Percentiles rank a stretch among this genome's conserved stretches.
phyloP scores from a whole-genome alignment of 2,329 filamentous ascomycete genomes.

The Colletotrichum tofieldiae region DNA sequence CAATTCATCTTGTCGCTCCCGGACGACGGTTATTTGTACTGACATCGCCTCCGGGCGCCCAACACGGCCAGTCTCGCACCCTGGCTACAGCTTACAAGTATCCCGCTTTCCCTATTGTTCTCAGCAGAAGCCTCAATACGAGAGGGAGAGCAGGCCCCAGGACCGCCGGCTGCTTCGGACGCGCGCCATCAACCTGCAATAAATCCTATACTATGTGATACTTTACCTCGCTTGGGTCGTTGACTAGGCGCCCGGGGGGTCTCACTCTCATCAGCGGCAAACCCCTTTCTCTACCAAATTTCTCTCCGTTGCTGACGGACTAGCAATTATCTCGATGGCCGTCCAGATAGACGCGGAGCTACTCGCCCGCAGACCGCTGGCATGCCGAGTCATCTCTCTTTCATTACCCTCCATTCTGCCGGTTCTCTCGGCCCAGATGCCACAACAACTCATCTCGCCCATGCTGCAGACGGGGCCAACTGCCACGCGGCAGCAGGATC shows the following conservation, averaged over 20 bases:
- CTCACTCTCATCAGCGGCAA: slow-evolving; percentile 1
- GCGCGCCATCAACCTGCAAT: slow-evolving; percentile 24
- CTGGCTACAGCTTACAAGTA: not conserved
- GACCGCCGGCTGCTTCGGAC: slow-evolving; percentile 30
- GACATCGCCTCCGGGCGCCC: not conserved
- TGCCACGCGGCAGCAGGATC: slow-evolving; percentile 4
- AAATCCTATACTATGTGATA: slow-evolving; percentile 14
- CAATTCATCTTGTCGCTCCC: not conserved
- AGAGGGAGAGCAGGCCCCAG: slow-evolving; percentile 2
- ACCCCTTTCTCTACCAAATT: not conserved
- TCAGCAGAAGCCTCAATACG: slow-evolving; percentile 11
- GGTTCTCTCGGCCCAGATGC: slow-evolving; percentile 20
- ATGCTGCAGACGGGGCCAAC: not conserved
- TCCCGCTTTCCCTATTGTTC: not conserved
- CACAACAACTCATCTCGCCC: not conserved
- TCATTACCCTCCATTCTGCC: slow-evolving; percentile 39
- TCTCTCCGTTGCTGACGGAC: not conserved
- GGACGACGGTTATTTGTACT: not conserved
- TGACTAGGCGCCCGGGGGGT: slow-evolving; percentile 14
- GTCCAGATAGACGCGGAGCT: not conserved
- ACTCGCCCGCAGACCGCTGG: slow-evolving; percentile 9
- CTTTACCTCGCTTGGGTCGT: slow-evolving; percentile 8
- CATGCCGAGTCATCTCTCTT: slow-evolving; percentile 39
- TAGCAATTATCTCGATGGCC: not conserved
- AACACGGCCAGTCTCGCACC: not conserved